Base-by-base conservation (phyloP, 768 basidiomycete species). In the Cystofilobasidium ferigula region DNA sequence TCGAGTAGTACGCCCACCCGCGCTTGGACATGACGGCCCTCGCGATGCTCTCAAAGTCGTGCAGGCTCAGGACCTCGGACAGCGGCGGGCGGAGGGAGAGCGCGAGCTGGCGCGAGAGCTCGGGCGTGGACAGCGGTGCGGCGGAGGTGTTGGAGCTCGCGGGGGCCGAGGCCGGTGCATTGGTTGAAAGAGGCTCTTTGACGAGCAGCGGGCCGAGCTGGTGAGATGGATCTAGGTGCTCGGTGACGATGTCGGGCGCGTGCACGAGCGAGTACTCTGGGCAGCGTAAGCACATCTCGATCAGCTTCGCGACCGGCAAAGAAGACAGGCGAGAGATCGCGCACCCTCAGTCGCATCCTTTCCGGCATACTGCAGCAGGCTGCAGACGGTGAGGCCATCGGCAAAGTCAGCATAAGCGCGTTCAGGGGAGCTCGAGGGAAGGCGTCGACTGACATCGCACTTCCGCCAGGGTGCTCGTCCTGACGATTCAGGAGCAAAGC, bases 281-380 rank as follows among this genome's bases (percentile, higher is more conserved):
- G 20, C 13, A 32, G 3, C 9, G 38, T 13, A 20, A 5, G 22
- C 14, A 34, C 26, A 4, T 16, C 2, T 9, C 18, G 2, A n/a
- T 14, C 36, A 32, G 54, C 36, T 32, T 26, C 8, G 34, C 24
- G 35, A 38, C 57, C 8, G 26, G 24, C 57, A 36, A 2, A 9
- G 26, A 28, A 14, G 26, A 56, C 54, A 56, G 16, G 22, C 6
- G 26, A 24, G 13, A 8, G 57, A 18, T 24, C 20, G 28, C 58
- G 43, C 43, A 60, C 51, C 65, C 12, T 61, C 59, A 2, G 65
- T 67, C 14, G 59, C 65, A 10, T 67, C 65, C 43, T 56, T 34
- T 18, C 65, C 65, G 9, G 59, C 60, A 34, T 67, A 67, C 43
- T 64, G 32, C 56, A 51, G 48, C 12, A 51, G 34, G 51, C n/a